These are phyloP conservation scores for Chaetoceros tenuissimus DNA, from an alignment of 108 stramenopile species.

Conservation along the genomic window DNA sequence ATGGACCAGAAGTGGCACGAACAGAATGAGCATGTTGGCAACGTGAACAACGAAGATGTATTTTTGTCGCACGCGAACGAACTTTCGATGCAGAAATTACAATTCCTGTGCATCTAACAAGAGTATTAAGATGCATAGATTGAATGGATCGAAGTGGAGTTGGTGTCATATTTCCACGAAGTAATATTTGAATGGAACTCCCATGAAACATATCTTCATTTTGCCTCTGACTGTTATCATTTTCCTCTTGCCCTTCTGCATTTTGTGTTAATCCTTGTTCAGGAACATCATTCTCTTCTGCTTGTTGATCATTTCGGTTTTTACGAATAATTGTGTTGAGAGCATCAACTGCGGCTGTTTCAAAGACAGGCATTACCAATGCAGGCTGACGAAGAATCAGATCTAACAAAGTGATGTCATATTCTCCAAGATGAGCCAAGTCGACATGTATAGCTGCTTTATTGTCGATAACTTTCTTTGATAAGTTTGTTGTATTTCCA, in stretches of 20 bases:
- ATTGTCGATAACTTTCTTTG: conserved; percentile 9
- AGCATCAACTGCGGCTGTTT: conserved; percentile 66
- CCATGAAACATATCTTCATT: conserved; percentile 12
- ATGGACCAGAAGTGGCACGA: conserved; percentile 46
- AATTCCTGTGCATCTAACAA: conserved; percentile 96
- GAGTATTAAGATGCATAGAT: conserved; percentile 87
- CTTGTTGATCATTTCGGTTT: conserved; percentile 1
- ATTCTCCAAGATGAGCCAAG: conserved; percentile 78
- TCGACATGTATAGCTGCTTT: conserved; percentile 52
- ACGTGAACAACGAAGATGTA: conserved; percentile 77
- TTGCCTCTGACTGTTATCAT: conserved; percentile 2
- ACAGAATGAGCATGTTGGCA: conserved; percentile 63
- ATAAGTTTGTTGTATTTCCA: background rate
- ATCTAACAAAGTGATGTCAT: conserved; percentile 71
- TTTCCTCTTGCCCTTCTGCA: conserved; percentile 1
- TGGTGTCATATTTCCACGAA: conserved; percentile 56
- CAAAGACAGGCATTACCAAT: conserved; percentile 56
- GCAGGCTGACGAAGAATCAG: conserved; percentile 56
- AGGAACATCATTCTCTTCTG: conserved; percentile 5
- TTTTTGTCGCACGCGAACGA: conserved; percentile 62
- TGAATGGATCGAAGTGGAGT: conserved; percentile 85
- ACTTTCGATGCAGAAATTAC: conserved; percentile 92
- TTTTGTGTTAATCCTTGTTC: conserved; percentile 9
- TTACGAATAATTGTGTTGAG: conserved; percentile 57
- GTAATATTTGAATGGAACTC: conserved; percentile 60